Conservation (phyloP, 2,329 filamentous ascomycete genomes). For the Fusarium nodosum region DNA sequence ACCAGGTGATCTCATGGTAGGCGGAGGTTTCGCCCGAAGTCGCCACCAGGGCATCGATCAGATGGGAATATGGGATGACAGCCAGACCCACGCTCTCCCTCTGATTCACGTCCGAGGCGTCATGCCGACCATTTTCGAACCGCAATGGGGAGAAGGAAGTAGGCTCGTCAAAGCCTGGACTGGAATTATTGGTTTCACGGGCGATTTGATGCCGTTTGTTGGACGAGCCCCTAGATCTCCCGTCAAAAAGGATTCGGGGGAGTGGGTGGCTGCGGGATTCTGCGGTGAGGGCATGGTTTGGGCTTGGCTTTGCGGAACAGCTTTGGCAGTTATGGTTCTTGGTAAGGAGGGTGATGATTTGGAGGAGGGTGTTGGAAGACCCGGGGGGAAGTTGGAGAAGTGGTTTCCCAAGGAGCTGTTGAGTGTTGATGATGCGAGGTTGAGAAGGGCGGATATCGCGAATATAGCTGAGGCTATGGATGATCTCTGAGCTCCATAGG, state of each 20-base stretch:
- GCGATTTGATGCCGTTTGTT: constrained; percentile 65
- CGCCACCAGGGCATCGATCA: constrained; percentile 59
- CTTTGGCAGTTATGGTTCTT: constrained; percentile 61
- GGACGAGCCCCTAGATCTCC: constrained; percentile 57
- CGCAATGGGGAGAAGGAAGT: constrained; percentile 53
- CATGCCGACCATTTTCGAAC: constrained; percentile 59
- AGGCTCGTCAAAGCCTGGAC: constrained; percentile 62
- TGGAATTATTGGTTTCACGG: constrained; percentile 63
- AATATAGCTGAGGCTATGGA: constrained; percentile 50
- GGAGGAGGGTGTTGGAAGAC: constrained; percentile 52
- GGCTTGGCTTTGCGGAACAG: constrained; percentile 65
- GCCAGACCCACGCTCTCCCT: constrained; percentile 56
- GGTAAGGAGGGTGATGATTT: constrained; percentile 54
- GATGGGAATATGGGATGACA: constrained; percentile 64
- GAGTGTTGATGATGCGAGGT: constrained; percentile 50
- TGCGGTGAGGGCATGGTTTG: constrained; percentile 67
- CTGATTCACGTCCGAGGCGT: constrained; percentile 58
- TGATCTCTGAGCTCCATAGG: background rate
- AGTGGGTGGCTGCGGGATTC: constrained; percentile 68
- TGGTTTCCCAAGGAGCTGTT: constrained; percentile 60
- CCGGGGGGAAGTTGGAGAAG: constrained; percentile 53
- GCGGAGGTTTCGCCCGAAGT: constrained; percentile 64
- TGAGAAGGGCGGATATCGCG: constrained; percentile 55
- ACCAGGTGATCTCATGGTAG: constrained; percentile 65
- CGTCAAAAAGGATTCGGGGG: constrained; percentile 50